These are phyloP conservation scores for Sporothrix brunneoviolacea DNA, from an alignment of 2,329 filamentous ascomycete genomes.

Conservation along the genomic window DNA sequence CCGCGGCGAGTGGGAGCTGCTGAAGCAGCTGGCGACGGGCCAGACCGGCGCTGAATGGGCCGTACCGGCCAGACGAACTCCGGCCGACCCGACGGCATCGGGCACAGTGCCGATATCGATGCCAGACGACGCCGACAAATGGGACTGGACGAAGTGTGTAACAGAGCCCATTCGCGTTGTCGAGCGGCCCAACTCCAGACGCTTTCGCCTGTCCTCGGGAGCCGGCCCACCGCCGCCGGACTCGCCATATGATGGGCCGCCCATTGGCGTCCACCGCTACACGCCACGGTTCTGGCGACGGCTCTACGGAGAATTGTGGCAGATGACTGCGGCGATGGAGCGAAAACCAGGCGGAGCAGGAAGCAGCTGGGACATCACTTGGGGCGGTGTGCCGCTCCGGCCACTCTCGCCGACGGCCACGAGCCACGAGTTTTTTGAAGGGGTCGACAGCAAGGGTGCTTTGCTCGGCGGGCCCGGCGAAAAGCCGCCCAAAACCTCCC, in stretches of 20 bases:
- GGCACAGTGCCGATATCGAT: neutral
- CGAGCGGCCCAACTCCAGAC: slow-evolving; percentile 32
- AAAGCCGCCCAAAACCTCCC: no score
- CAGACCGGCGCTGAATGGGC: slow-evolving; percentile 31
- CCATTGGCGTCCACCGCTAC: slow-evolving; percentile 29
- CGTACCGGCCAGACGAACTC: slow-evolving; percentile 31
- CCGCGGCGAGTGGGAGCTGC: slow-evolving; percentile 47
- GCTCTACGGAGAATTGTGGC: slow-evolving; percentile 41
- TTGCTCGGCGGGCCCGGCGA: neutral
- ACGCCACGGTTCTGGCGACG: slow-evolving; percentile 39
- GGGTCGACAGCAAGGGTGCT: slow-evolving; percentile 29
- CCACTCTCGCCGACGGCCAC: slow-evolving; percentile 26
- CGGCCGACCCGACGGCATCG: slow-evolving; percentile 19
- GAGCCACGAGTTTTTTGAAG: slow-evolving; percentile 43
- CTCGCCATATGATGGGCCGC: slow-evolving; percentile 23
- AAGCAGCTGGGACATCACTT: slow-evolving; percentile 32
- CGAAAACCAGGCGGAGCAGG: slow-evolving; percentile 19
- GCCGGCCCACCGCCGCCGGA: slow-evolving; percentile 14
- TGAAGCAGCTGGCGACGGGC: slow-evolving; percentile 42
- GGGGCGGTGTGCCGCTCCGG: slow-evolving; percentile 34
- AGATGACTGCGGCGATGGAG: slow-evolving; percentile 36
- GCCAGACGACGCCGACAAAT: slow-evolving; percentile 14
- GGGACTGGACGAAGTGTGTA: slow-evolving; percentile 40
- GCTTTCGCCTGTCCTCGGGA: slow-evolving; percentile 21
- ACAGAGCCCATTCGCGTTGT: slow-evolving; percentile 31